These are phyloP conservation scores for Hericium rajendrae DNA, from an alignment of 768 basidiomycete species.

Conservation along the genomic window DNA sequence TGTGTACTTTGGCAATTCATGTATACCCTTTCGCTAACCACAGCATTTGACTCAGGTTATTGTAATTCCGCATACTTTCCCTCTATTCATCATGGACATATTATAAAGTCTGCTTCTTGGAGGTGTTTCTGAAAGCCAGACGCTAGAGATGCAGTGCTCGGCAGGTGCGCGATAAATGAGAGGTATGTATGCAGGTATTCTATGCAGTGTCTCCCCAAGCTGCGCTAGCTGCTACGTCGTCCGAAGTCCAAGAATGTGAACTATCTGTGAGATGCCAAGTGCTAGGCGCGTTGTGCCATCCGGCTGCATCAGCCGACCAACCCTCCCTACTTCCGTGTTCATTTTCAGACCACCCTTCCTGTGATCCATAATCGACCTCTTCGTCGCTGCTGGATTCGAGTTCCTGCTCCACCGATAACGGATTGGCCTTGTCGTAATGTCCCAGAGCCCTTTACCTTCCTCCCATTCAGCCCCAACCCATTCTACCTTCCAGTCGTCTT, in stretches of 20 bases:
- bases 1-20: not conserved
- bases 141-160: too few relatives aligned
- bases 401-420: too few relatives aligned
- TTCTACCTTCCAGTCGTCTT: constrained; percentile 13
- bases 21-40: not conserved
- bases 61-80: constrained; percentile 4
- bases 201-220: not conserved
- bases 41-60: not conserved
- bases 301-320: too few relatives aligned
- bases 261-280: too few relatives aligned
- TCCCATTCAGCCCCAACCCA: constrained; percentile 16
- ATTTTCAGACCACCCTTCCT: too few relatives aligned
- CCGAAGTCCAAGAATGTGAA: too few relatives aligned
- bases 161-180: too few relatives aligned
- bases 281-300: too few relatives aligned
- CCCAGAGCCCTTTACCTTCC: not conserved
- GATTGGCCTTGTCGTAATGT: not conserved
- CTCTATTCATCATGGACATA: not conserved
- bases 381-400: too few relatives aligned
- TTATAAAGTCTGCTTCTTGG: constrained; percentile 2
- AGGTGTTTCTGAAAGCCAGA: too few relatives aligned
- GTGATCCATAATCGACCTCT: too few relatives aligned
- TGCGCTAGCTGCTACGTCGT: not conserved
- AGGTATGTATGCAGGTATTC: not conserved
- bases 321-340: too few relatives aligned